Evolutionary conservation across 1,284 basidiomycete species (phyloP).

Genomic region (Ganoderma meredithae): DNA sequence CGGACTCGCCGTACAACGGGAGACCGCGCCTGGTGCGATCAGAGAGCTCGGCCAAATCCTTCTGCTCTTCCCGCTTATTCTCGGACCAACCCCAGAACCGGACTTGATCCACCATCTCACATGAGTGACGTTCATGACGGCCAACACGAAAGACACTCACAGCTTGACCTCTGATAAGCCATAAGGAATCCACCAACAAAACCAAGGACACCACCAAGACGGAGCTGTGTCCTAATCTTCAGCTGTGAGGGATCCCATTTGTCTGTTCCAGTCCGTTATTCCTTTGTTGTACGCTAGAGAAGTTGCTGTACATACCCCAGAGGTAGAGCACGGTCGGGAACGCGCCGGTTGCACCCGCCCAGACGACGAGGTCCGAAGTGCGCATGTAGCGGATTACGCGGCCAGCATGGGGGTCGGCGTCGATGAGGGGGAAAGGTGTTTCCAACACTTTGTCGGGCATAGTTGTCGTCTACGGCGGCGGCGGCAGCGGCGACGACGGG

Average conservation of each 20-base stretch:
- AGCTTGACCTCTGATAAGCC: slow-evolving; percentile 90
- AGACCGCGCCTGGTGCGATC: slow-evolving; percentile 78
- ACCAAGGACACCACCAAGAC: slow-evolving; percentile 65
- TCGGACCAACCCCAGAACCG: slow-evolving; percentile 98
- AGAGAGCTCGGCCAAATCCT: slow-evolving; percentile 80
- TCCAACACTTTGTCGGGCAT: slow-evolving; percentile 79
- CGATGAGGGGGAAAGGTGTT: slow-evolving; percentile 86
- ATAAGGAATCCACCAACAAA: slow-evolving; percentile 91
- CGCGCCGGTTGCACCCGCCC: slow-evolving; percentile 84
- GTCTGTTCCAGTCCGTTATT: slow-evolving; percentile 42
- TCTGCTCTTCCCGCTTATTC: slow-evolving; percentile 84
- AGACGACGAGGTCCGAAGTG: slow-evolving; percentile 85
- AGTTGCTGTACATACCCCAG: slow-evolving; percentile 67
- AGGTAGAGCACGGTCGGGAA: slow-evolving; percentile 80
- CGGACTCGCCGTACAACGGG: slow-evolving; percentile 85
- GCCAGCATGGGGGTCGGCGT: slow-evolving; percentile 90
- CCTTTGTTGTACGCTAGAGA: neutral
- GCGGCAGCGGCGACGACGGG: slow-evolving; percentile 29
- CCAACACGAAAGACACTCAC: slow-evolving; percentile 56
- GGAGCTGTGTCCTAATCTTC: slow-evolving; percentile 50
- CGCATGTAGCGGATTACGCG: slow-evolving; percentile 94
- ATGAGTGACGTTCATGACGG: slow-evolving; percentile 12
- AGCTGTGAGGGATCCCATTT: slow-evolving; percentile 53
- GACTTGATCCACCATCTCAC: slow-evolving; percentile 53
- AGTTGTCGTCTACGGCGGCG: slow-evolving; percentile 36